Conservation (phyloP, 2,329 filamentous ascomycete species). For the Nemania bipapillata region DNA sequence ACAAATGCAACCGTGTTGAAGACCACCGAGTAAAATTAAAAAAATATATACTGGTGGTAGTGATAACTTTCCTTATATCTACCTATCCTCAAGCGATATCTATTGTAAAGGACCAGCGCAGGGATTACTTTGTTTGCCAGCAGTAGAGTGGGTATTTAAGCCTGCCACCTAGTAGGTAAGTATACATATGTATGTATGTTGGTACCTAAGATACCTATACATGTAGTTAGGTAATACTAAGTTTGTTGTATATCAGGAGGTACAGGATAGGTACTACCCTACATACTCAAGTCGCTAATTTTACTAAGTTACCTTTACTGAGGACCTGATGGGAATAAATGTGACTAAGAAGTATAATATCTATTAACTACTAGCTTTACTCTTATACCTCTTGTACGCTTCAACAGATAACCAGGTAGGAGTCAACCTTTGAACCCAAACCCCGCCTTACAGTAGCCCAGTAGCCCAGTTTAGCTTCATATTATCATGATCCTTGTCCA, state of each 20-base stretch:
- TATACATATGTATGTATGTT: too few species aligned
- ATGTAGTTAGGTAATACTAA: too few species aligned
- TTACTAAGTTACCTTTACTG: background rate
- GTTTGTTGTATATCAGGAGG: background rate
- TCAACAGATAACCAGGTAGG: background rate
- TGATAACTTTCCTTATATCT: background rate
- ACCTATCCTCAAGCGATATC: conserved; percentile 8
- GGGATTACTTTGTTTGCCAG: background rate
- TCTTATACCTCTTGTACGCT: background rate
- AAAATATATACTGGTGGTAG: background rate
- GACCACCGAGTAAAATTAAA: conserved; percentile 6
- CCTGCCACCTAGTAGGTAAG: too few species aligned
- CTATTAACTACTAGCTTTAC: background rate
- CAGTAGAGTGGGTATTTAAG: background rate
- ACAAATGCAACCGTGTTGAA: conserved; percentile 18
- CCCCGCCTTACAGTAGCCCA: background rate
- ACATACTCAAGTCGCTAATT: background rate
- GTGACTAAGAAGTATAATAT: background rate
- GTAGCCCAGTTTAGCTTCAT: background rate
- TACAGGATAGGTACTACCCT: background rate
- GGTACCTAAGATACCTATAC: too few species aligned
- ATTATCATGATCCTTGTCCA: conserved; percentile 6
- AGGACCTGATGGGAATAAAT: background rate
- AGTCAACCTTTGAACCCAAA: conserved; percentile 1
- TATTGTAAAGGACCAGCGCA: too few species aligned